Percentiles rank a stretch among this genome's conserved stretches.
Conservation (phyloP, 2,329 filamentous ascomycete species). For the Dothideomycetidae sp. region DNA sequence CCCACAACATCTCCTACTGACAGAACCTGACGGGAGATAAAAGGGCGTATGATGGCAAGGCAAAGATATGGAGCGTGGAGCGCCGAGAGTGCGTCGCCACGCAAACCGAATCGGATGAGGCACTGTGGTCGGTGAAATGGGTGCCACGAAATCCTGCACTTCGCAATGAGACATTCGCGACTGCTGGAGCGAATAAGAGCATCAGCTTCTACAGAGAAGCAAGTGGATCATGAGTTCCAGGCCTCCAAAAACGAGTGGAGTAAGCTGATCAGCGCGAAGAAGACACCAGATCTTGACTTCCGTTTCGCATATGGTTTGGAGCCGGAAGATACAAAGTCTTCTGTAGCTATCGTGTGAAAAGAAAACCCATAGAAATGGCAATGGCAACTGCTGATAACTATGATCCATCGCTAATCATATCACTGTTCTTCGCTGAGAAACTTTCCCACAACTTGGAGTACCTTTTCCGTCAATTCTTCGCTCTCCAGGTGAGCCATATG, state of each 20-base stretch:
- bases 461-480: conserved; percentile 17
- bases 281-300: too few species aligned
- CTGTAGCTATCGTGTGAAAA: too few species aligned
- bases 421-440: neutral
- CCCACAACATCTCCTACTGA: neutral
- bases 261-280: too few species aligned
- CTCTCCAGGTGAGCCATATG: conserved; percentile 27
- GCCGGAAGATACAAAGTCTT: too few species aligned
- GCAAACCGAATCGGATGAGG: conserved; percentile 76
- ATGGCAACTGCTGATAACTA: too few species aligned
- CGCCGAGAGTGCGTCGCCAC: conserved; percentile 75
- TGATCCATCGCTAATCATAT: neutral
- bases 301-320: too few species aligned
- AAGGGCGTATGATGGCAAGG: conserved; percentile 76
- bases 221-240: conserved; percentile 42
- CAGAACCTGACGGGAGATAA: neutral
- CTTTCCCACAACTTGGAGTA: neutral
- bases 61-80: conserved; percentile 90
- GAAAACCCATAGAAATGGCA: too few species aligned
- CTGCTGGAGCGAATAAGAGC: conserved; percentile 60
- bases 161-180: conserved; percentile 57
- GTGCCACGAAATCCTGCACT: conserved; percentile 49
- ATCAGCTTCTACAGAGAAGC: conserved; percentile 77
- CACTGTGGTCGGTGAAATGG: conserved; percentile 75
- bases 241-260: conserved; percentile 1